phyloP scores from a whole-genome alignment of 495 filamentous ascomycete species.

The Xylona heveae region DNA sequence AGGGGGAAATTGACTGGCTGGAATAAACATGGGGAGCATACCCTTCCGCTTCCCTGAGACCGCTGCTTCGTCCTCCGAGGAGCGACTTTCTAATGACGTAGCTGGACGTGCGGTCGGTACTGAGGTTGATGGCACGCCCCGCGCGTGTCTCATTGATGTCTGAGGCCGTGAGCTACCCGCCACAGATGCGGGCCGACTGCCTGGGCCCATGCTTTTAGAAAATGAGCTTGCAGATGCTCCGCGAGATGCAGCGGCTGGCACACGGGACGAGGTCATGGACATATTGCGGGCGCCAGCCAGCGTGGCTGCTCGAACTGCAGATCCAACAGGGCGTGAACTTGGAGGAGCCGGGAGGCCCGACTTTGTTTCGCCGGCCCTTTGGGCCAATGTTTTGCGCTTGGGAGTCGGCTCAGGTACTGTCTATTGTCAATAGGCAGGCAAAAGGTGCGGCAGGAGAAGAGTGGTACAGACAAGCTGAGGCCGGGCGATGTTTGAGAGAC shows the following conservation, averaged over 20 bases:
- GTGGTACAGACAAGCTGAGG: conserved; percentile 8
- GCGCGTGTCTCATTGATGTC: conserved; percentile 20
- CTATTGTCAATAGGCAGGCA: conserved; percentile 12
- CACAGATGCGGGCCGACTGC: conserved; percentile 24
- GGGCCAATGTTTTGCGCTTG: conserved; percentile 35
- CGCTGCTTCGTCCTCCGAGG: conserved; percentile 20
- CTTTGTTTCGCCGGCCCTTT: conserved; percentile 28
- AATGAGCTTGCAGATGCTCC: conserved; percentile 26
- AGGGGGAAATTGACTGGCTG: conserved; percentile 10
- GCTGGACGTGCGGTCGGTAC: conserved; percentile 24
- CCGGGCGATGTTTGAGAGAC: conserved; percentile 17
- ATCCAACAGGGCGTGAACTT: conserved; percentile 15
- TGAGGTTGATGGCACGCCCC: conserved; percentile 5
- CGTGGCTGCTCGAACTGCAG: conserved; percentile 16
- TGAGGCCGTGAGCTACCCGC: conserved; percentile 22
- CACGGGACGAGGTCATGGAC: conserved; percentile 17
- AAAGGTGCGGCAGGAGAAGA: conserved; percentile 8
- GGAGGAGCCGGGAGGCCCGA: conserved; percentile 18
- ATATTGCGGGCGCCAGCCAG: conserved; percentile 15
- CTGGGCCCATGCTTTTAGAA: conserved; percentile 32
- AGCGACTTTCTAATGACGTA: conserved; percentile 36
- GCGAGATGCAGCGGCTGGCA: conserved; percentile 26
- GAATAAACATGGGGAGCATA: conserved; percentile 27
- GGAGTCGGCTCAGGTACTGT: conserved; percentile 23
- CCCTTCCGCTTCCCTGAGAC: conserved; percentile 43